Conservation (phyloP, 1,284 basidiomycete species). For the Sanghuangporus baumii region DNA sequence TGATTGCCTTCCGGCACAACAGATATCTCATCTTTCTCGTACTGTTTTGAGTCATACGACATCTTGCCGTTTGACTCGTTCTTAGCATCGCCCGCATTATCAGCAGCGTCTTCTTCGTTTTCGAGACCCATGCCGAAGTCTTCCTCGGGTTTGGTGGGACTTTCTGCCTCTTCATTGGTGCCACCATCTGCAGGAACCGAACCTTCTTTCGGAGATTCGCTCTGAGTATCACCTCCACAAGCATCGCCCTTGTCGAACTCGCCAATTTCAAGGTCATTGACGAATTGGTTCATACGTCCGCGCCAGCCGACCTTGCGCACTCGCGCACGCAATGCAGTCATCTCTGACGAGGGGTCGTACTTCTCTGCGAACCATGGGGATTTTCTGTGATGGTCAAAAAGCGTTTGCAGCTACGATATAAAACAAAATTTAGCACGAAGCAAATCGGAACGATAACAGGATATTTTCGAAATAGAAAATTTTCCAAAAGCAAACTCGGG, state of each 20-base stretch:
- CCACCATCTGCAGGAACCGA: constrained; percentile 28
- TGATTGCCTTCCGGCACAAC: constrained; percentile 79
- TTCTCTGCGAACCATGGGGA: constrained; percentile 94
- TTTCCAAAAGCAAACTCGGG: background rate
- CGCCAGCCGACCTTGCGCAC: constrained; percentile 80
- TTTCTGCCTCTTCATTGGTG: constrained; percentile 26
- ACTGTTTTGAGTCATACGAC: constrained; percentile 40
- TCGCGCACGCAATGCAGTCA: constrained; percentile 61
- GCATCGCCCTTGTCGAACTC: constrained; percentile 58
- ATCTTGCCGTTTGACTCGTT: constrained; percentile 55
- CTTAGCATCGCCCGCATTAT: constrained; percentile 46
- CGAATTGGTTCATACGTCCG: constrained; percentile 63
- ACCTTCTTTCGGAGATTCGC: constrained; percentile 30
- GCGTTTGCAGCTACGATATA: constrained; percentile 79
- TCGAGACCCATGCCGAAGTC: constrained; percentile 65
- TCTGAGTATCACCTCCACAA: constrained; percentile 41
- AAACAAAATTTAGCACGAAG: constrained; percentile 29
- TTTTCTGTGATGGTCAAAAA: constrained; percentile 88
- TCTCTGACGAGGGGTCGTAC: constrained; percentile 75
- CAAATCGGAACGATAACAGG: constrained; percentile 24
- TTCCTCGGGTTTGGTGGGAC: constrained; percentile 34
- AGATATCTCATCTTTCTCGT: constrained; percentile 69
- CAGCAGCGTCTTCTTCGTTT: constrained; percentile 61
- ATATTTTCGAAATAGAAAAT: constrained; percentile 24
- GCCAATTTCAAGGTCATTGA: constrained; percentile 75